A percentile compares a stretch with the other conserved stretches of the same genome.
These are phyloP conservation scores for Acer yangbiense DNA, from an alignment of 345 rosid species.

Conservation along the genomic window DNA sequence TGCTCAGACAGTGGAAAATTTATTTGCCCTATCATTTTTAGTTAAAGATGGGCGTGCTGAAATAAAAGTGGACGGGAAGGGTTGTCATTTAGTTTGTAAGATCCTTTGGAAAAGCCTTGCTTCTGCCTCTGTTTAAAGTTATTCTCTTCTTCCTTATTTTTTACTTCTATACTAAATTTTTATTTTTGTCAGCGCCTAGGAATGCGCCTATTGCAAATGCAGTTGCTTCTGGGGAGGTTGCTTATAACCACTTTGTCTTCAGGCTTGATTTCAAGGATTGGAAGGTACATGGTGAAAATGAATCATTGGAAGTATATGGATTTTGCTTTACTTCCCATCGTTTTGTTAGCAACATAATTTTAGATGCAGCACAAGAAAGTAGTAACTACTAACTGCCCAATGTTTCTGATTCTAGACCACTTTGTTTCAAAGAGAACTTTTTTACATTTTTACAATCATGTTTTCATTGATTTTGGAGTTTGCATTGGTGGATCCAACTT, in stretches of 20 bases:
- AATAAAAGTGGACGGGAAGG: slow-evolving; percentile 33
- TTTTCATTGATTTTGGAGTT: background rate
- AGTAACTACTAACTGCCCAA: background rate
- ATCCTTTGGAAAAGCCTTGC: background rate
- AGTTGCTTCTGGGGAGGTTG: slow-evolving; percentile 36
- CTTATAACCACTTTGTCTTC: slow-evolving; percentile 46
- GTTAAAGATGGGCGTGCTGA: slow-evolving; percentile 53
- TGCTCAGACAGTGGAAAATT: slow-evolving; percentile 54
- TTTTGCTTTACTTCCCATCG: background rate
- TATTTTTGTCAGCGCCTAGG: slow-evolving; percentile 34
- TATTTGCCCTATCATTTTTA: slow-evolving; percentile 55
- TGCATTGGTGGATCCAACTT: background rate
- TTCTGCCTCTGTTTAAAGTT: background rate
- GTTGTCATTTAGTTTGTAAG: slow-evolving; percentile 50
- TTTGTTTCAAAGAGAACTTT: too few species aligned
- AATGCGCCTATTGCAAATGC: slow-evolving; percentile 43
- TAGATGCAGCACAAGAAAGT: background rate
- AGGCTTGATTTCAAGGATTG: slow-evolving; percentile 51
- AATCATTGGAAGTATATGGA: background rate
- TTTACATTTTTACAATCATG: background rate
- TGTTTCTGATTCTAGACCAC: background rate
- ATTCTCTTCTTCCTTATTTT: background rate
- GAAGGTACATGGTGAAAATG: slow-evolving; percentile 30
- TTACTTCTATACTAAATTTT: background rate
- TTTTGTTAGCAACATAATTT: background rate